Evolutionary conservation across 2,329 filamentous ascomycete species (phyloP).

Genomic region (Helotiales sp.): DNA sequence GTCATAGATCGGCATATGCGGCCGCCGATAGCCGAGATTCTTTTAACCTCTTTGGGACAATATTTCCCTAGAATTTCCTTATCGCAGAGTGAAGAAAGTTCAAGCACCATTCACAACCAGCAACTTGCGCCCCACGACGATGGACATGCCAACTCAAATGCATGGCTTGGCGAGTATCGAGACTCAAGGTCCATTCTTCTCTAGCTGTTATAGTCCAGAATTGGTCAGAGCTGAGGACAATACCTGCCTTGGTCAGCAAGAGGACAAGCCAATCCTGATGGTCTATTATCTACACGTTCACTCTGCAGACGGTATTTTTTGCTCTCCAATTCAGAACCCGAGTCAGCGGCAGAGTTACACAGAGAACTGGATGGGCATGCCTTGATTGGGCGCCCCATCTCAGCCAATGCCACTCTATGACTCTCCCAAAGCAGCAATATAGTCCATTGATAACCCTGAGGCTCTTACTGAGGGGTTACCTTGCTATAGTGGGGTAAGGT

Average conservation of each 20-base stretch:
- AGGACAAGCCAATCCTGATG: background rate
- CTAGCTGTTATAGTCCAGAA: background rate
- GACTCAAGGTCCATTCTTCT: background rate
- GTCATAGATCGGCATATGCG: background rate
- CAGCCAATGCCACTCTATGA: background rate
- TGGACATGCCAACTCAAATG: background rate
- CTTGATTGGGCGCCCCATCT: background rate
- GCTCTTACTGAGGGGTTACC: slow-evolving; percentile 21
- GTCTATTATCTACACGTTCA: background rate
- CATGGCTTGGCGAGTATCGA: background rate
- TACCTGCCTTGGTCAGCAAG: background rate
- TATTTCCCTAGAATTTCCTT: background rate
- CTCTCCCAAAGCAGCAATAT: slow-evolving; percentile 24
- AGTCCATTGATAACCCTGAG: slow-evolving; percentile 21
- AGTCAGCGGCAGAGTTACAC: background rate
- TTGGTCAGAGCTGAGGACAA: background rate
- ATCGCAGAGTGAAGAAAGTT: background rate
- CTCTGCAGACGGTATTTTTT: background rate
- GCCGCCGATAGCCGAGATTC: background rate
- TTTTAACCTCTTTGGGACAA: background rate
- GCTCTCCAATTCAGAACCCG: too few relatives aligned
- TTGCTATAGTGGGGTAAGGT: slow-evolving; percentile 20
- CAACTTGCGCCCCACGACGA: background rate
- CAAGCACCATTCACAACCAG: background rate
- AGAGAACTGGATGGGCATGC: background rate